These are phyloP conservation scores for Venturia effusa DNA, from an alignment of 2,329 filamentous ascomycete species.

Conservation along the genomic window DNA sequence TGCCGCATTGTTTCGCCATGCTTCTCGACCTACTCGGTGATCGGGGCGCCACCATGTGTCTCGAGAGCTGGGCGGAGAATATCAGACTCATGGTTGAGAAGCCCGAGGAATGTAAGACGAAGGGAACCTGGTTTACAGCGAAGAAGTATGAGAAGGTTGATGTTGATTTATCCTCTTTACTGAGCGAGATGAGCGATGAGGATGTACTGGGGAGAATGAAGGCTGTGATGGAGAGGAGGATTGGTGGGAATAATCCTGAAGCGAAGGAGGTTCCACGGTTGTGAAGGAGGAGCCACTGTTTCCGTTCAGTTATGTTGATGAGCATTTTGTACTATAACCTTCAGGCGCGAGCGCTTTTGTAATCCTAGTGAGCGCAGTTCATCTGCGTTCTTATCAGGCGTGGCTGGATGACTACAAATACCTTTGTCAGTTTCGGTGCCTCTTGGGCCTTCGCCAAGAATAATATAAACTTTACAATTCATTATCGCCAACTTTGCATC, in stretches of 20 bases:
- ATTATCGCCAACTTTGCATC: no score
- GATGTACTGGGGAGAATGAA: conserved; percentile 22
- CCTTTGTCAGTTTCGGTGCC: no score
- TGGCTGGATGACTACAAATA: no score
- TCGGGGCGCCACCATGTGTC: conserved; percentile 21
- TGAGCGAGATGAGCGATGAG: conserved; percentile 20
- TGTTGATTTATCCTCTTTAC: conserved; percentile 21
- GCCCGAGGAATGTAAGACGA: conserved; percentile 16
- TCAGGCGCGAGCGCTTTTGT: no score
- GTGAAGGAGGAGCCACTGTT: background rate
- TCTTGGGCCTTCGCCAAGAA: no score
- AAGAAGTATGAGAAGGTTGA: conserved; percentile 21
- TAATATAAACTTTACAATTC: no score
- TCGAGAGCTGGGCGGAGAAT: conserved; percentile 26
- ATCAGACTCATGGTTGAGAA: conserved; percentile 21
- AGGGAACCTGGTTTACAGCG: conserved; percentile 20
- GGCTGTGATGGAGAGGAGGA: conserved; percentile 1
- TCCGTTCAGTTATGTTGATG: no score
- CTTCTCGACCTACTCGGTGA: conserved; percentile 25
- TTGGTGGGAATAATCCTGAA: background rate
- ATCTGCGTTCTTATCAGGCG: no score
- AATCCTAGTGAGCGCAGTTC: no score
- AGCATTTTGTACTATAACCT: no score
- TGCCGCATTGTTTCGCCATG: conserved; percentile 60
- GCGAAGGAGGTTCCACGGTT: background rate